A percentile compares a stretch with the other conserved stretches of the same genome.
phyloP scores from a whole-genome alignment of 2,329 filamentous ascomycete species.

The Truncatella angustata region DNA sequence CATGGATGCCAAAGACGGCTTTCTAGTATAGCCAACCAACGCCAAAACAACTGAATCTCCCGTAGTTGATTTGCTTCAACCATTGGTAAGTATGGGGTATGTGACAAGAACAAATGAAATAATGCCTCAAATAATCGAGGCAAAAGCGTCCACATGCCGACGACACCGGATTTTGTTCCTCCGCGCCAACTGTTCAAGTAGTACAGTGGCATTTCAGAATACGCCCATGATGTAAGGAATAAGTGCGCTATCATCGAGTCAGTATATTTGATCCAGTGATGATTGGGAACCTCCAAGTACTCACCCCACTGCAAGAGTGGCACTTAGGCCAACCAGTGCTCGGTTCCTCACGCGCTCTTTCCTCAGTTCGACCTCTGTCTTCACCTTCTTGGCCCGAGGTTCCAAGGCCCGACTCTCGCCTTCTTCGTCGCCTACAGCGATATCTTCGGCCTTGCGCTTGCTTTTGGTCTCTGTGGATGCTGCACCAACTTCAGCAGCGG shows the following conservation, averaged over 20 bases:
- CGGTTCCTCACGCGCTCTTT: constrained; percentile 85
- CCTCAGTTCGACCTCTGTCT: constrained; percentile 76
- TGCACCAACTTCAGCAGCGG: constrained; percentile 36
- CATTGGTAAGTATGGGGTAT: constrained; percentile 7
- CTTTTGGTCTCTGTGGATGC: constrained; percentile 40
- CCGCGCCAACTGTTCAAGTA: background rate
- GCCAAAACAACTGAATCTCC: background rate
- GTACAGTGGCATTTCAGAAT: constrained; percentile 33
- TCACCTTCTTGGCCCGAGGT: constrained; percentile 69
- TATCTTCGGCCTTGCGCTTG: constrained; percentile 75
- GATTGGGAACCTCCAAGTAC: constrained; percentile 37
- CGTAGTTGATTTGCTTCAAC: background rate
- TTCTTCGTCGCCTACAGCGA: constrained; percentile 61
- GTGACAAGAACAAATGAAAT: constrained; percentile 9
- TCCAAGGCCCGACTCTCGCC: constrained; percentile 33
- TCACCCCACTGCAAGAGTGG: constrained; percentile 87
- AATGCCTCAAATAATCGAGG: background rate
- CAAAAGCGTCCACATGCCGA: background rate
- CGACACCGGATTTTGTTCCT: background rate
- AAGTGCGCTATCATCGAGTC: constrained; percentile 32
- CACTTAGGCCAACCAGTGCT: constrained; percentile 81
- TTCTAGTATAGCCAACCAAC: constrained; percentile 4
- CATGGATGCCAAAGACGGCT: background rate
- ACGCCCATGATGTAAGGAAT: constrained; percentile 53
- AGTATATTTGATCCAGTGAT: constrained; percentile 15